Percentiles rank a stretch among this genome's conserved stretches.
Conservation (phyloP, 163 green algal genomes). For the Volvox carteri region DNA sequence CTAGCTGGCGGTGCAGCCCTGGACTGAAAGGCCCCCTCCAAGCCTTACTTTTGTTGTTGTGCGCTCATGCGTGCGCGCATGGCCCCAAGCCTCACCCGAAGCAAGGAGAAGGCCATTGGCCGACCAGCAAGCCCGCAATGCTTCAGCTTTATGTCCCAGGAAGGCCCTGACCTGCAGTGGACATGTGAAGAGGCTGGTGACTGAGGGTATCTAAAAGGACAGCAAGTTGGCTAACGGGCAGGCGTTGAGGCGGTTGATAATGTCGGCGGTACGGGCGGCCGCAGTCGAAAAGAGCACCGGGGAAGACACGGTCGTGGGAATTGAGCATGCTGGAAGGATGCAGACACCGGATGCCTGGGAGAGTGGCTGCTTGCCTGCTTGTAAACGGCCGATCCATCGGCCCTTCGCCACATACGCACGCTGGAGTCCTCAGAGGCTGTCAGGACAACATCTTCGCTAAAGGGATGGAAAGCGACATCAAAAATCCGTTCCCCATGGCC, state of each 20-base stretch:
- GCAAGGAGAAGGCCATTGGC: constrained; percentile 58
- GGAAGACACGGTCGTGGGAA: no score
- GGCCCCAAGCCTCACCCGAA: constrained; percentile 66
- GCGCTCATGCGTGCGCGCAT: no score
- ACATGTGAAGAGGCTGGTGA: neutral
- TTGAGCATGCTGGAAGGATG: no score
- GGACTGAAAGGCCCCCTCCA: no score
- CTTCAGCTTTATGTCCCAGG: constrained; percentile 61
- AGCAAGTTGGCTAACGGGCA: neutral
- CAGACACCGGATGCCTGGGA: neutral
- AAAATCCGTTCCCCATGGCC: constrained; percentile 66
- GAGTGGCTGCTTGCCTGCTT: constrained; percentile 59
- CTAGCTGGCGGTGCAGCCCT: no score
- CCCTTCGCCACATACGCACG: constrained; percentile 59
- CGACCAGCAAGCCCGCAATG: constrained; percentile 63
- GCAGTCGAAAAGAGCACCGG: neutral
- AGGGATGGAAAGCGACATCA: constrained; percentile 60
- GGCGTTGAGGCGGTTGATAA: neutral
- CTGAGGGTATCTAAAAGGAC: no score
- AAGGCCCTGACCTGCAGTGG: constrained; percentile 58
- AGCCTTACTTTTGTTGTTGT: no score
- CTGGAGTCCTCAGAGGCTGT: constrained; percentile 68
- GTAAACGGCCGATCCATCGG: neutral
- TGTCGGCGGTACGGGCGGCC: neutral
- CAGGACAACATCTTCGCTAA: constrained; percentile 51